Evolutionary conservation across 345 rosid genomes (phyloP), one percentile per base, ranked within the genome.

Genomic region (Capsella bursapastoris): DNA sequence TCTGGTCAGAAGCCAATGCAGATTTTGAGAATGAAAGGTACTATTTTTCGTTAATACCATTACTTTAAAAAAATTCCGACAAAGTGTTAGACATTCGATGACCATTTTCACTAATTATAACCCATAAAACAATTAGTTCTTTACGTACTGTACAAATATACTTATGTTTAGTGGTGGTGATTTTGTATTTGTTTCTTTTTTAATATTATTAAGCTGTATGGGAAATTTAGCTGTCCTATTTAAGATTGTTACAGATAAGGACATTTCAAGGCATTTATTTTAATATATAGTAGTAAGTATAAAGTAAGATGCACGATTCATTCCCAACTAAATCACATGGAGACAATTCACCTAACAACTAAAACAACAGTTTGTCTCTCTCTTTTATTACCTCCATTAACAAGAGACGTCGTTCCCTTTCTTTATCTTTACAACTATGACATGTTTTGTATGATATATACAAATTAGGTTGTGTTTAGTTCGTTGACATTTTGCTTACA

Each of bases 291-390:
- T 13, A 70, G 6, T 9, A 65, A 34, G 8, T 34, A 6, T 71
- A 71, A 78, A 71, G 81, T 78, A 78, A 66, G 81, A 78, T 18
- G 81, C 69, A 78, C 73, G 73, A 78, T 71, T 58, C 2, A 78
- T 43, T 71, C 77, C 66, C 73, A 71, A 78, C 81, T 71, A 72
- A 32, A 32, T 15, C 77, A 78, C 77, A 77, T 77, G 80, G 72
- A 71, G 80, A 66, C 77, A 72, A 78, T 65, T 40, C 77, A 77
- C 80, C 81, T 37, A 77, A 77, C 72, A 71, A n/a, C 49, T 69
- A 69, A 69, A 76, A 68, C 74, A 76, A 76, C 53, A 76, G 65
- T 70, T 76, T 53, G n/a, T 56, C 27, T 14, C 35, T 64, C 66
- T 70, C 70, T 48, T 37, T 47, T 55, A 47, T 37, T 55, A 76